Conservation (phyloP, 192 early-diverging fungal genomes). For the Podila horticola region DNA sequence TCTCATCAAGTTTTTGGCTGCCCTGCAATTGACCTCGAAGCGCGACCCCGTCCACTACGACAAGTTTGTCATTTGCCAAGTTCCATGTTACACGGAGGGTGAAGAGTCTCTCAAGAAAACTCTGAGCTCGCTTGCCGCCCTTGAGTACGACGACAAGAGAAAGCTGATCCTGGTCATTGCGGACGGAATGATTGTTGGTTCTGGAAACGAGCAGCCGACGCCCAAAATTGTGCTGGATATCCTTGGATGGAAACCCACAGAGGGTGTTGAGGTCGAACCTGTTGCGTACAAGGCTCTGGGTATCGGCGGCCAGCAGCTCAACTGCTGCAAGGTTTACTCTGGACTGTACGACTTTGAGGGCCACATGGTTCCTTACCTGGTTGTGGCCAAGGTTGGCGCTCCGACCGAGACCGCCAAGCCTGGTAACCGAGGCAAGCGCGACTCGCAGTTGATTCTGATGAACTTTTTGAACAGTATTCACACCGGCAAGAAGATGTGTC, state of each 20-base stretch:
- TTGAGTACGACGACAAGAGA: constrained; percentile 84
- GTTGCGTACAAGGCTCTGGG: constrained; percentile 81
- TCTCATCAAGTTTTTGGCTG: constrained; percentile 80
- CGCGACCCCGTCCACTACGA: constrained; percentile 76
- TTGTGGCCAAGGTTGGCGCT: constrained; percentile 85
- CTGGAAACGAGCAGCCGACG: constrained; percentile 83
- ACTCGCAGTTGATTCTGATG: constrained; percentile 89
- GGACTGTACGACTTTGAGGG: constrained; percentile 83
- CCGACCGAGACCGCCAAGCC: constrained; percentile 73
- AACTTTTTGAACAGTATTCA: constrained; percentile 84
- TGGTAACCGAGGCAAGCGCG: constrained; percentile 89
- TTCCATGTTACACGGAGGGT: constrained; percentile 87
- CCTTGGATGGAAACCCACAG: constrained; percentile 65
- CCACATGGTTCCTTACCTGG: constrained; percentile 79
- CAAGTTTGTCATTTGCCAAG: constrained; percentile 82
- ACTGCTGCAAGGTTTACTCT: constrained; percentile 86
- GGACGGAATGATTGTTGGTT: constrained; percentile 86
- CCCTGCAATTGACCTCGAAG: constrained; percentile 74
- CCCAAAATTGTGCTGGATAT: constrained; percentile 86
- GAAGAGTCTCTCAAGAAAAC: constrained; percentile 81
- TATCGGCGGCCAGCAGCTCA: constrained; percentile 80
- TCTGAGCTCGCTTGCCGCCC: constrained; percentile 73
- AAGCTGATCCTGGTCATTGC: constrained; percentile 82
- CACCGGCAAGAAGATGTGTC: constrained; percentile 81
- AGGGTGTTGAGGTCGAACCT: constrained; percentile 67